A percentile compares a stretch with the other conserved stretches of the same genome.
Evolutionary conservation across 73 alveolate species (phyloP).

Genomic region (Tetrahymena thermophila): DNA sequence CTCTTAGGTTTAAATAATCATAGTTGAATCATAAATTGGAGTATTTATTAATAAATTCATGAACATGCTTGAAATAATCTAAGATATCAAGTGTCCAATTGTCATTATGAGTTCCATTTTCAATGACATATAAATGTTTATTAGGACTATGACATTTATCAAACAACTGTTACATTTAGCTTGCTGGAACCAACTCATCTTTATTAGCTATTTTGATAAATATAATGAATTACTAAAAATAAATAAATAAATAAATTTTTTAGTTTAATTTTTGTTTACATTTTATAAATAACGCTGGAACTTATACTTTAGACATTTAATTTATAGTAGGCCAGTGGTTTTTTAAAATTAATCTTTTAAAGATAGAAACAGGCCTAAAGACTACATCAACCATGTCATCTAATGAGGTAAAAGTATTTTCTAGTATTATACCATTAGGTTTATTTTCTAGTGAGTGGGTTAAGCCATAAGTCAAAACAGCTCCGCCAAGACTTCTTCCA

Average conservation of each 20-base stretch:
- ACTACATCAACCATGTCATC: conserved; percentile 7
- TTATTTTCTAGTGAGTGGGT: not conserved
- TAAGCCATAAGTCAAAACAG: conserved; percentile 17
- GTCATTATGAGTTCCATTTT: not conserved
- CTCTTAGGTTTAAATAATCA: not conserved
- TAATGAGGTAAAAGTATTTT: conserved; percentile 16
- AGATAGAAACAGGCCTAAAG: not conserved
- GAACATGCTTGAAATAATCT: not conserved
- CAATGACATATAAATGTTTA: not conserved
- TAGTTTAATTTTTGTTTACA: not conserved
- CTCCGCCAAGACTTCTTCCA: conserved; percentile 46
- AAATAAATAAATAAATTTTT: not conserved
- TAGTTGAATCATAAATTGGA: not conserved
- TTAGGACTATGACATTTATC: not conserved
- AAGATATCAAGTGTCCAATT: not conserved
- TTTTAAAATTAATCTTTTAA: not conserved
- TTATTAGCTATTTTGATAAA: not conserved
- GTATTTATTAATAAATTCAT: not conserved
- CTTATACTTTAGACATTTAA: not conserved
- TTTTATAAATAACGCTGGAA: conserved; percentile 9
- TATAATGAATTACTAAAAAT: no score
- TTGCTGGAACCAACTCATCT: conserved; percentile 20
- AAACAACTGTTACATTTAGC: not conserved
- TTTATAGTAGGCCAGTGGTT: conserved; percentile 12
- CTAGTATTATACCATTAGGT: conserved; percentile 14